phyloP scores from a whole-genome alignment of 2,329 filamentous ascomycete genomes.

The Fusarium neocosmosporiellum region DNA sequence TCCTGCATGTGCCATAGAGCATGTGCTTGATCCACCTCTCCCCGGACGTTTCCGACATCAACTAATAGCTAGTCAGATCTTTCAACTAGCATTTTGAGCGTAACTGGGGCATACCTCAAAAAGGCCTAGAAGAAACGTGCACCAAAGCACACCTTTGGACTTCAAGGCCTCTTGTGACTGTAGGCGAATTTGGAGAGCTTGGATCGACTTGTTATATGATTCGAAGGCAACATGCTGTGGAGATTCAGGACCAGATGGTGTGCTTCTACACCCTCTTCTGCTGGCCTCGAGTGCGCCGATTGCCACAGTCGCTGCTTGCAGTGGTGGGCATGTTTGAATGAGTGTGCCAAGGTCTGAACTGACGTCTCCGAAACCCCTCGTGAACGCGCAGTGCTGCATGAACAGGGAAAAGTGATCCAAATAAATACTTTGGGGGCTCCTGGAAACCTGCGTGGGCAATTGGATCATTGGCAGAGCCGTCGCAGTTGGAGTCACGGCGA shows the following conservation, averaged over 20 bases:
- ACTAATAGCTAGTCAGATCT: slow-evolving; percentile 12
- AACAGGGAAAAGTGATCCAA: slow-evolving; percentile 30
- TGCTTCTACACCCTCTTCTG: slow-evolving; percentile 11
- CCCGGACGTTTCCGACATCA: slow-evolving; percentile 40
- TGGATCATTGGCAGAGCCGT: background rate
- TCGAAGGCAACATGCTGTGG: slow-evolving; percentile 20
- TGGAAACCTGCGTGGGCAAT: background rate
- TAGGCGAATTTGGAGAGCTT: slow-evolving; percentile 20
- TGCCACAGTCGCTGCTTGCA: slow-evolving; percentile 33
- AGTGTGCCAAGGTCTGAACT: slow-evolving; percentile 28
- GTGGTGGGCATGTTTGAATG: slow-evolving; percentile 17
- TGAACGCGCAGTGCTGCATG: slow-evolving; percentile 37
- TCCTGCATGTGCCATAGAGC: slow-evolving; percentile 39
- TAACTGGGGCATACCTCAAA: slow-evolving; percentile 38
- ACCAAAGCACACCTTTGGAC: slow-evolving; percentile 37
- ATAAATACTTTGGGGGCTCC: background rate
- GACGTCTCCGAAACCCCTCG: slow-evolving; percentile 7
- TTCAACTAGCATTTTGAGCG: rapidly evolving
- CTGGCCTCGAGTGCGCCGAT: slow-evolving; percentile 44
- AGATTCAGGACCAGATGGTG: rapidly evolving
- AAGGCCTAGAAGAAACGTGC: slow-evolving; percentile 40
- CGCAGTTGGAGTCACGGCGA: background rate
- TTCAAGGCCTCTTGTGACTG: background rate
- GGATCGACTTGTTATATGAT: slow-evolving; percentile 35
- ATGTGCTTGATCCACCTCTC: slow-evolving; percentile 44